These are phyloP conservation scores for Ensete ventricosum DNA, from an alignment of 176 grass and related monocot genomes.

Conservation along the genomic window DNA sequence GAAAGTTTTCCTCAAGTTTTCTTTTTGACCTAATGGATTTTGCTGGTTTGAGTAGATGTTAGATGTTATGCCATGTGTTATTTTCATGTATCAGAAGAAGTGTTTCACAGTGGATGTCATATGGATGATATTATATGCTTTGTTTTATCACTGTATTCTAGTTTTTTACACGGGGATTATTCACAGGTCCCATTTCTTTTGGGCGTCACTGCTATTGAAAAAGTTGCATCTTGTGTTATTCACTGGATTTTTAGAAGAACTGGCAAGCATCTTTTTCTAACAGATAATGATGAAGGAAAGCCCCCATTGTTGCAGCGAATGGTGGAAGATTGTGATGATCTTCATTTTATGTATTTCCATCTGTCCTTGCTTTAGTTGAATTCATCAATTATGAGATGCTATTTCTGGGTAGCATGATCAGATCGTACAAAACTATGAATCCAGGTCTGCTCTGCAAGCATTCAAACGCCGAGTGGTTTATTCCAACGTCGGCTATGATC, in stretches of 20 bases:
- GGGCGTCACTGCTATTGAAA: conserved; percentile 70
- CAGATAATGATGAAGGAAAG: conserved; percentile 64
- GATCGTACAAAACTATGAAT: conserved; percentile 31
- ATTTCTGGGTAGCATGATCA: not conserved
- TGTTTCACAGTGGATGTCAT: no score
- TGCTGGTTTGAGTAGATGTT: no score
- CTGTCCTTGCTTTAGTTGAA: conserved; percentile 3
- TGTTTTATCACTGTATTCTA: no score
- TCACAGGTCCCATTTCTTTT: conserved; percentile 91
- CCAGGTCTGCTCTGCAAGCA: conserved; percentile 64
- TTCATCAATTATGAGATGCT: conserved; percentile 15
- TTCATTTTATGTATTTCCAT: conserved; percentile 65
- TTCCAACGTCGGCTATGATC: conserved; percentile 73
- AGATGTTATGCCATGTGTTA: no score
- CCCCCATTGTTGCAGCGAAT: conserved; percentile 77
- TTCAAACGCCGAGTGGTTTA: conserved; percentile 78
- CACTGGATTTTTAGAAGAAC: conserved; percentile 86
- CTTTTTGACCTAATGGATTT: no score
- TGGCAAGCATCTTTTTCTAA: conserved; percentile 82
- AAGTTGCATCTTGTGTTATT: conserved; percentile 62
- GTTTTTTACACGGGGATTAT: not conserved
- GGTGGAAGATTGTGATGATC: conserved; percentile 55
- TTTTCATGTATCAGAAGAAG: no score
- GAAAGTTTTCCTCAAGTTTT: no score
- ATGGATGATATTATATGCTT: not conserved